A percentile compares a stretch with the other conserved stretches of the same genome.
phyloP scores from a whole-genome alignment of 148 eudicot species.

The Amaranthus cruentus region DNA sequence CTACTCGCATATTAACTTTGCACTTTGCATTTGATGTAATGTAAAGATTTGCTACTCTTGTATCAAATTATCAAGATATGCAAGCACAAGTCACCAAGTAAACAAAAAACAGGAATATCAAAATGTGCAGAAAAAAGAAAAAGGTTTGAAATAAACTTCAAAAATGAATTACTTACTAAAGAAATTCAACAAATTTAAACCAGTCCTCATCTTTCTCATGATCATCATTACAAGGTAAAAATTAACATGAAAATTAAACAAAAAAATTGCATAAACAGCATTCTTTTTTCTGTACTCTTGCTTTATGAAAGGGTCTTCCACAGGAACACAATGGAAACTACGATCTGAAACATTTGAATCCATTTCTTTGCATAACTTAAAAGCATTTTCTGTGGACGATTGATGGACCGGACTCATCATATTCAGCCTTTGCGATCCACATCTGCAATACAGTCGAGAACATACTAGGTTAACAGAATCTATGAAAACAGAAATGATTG shows the following conservation, averaged over 20 bases:
- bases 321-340: background rate
- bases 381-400: constrained; percentile 39
- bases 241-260: constrained; percentile 18
- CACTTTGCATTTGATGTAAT: too few relatives aligned
- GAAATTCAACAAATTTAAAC: constrained; percentile 14
- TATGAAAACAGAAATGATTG: background rate
- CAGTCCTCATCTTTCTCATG: constrained; percentile 19
- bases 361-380: constrained; percentile 9
- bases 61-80: background rate
- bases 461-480: background rate
- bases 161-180: constrained; percentile 19
- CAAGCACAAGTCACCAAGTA: background rate
- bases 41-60: background rate
- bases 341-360: constrained; percentile 10
- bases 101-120: background rate
- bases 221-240: constrained; percentile 29
- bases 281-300: constrained; percentile 14
- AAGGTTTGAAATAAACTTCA: background rate
- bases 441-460: constrained; percentile 15
- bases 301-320: constrained; percentile 13
- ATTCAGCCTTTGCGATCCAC: constrained; percentile 38
- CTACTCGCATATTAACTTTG: too few relatives aligned
- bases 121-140: background rate
- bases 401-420: constrained; percentile 35
- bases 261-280: constrained; percentile 18